Evolutionary conservation across 23 red algal genomes (phyloP).

Genomic region (Chondrus crispus): DNA sequence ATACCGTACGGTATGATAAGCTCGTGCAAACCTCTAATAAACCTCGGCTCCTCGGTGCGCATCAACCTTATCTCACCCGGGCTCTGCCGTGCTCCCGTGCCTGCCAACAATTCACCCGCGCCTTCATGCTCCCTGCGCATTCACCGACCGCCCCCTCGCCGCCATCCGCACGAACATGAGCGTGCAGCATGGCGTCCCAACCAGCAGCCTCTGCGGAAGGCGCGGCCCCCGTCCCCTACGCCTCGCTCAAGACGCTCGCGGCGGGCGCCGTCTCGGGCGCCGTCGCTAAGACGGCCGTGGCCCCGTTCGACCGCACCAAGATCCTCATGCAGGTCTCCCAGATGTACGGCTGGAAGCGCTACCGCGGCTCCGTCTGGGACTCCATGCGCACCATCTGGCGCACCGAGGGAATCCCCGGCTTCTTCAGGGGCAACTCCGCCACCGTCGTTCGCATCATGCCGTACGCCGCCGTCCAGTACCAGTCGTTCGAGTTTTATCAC

Average conservation of each 20-base stretch:
- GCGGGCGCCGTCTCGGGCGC: constrained; percentile 84
- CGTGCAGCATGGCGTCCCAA: no score
- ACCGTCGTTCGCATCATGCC: constrained; percentile 87
- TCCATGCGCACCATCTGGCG: constrained; percentile 51
- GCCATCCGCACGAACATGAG: background rate
- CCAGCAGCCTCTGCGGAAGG: no score
- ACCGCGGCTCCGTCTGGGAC: constrained; percentile 42
- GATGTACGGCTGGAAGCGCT: constrained; percentile 64
- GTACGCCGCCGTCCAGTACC: constrained; percentile 92
- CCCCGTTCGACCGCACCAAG: constrained; percentile 90
- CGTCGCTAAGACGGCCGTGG: constrained; percentile 87
- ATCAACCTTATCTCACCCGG: background rate
- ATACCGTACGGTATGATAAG: no score
- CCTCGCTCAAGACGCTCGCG: constrained; percentile 53
- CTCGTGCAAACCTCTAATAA: no score
- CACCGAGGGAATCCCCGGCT: constrained; percentile 75
- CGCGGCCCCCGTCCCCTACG: constrained; percentile 44
- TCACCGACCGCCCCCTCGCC: background rate
- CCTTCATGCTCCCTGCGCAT: background rate
- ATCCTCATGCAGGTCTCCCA: constrained; percentile 90
- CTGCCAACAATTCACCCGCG: background rate
- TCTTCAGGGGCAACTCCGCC: constrained; percentile 88
- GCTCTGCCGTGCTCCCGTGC: background rate
- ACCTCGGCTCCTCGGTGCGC: no score
- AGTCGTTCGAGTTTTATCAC: constrained; percentile 83